Evolutionary conservation across 2,329 filamentous ascomycete genomes (phyloP).

Genomic region (Claviceps sorghi): DNA sequence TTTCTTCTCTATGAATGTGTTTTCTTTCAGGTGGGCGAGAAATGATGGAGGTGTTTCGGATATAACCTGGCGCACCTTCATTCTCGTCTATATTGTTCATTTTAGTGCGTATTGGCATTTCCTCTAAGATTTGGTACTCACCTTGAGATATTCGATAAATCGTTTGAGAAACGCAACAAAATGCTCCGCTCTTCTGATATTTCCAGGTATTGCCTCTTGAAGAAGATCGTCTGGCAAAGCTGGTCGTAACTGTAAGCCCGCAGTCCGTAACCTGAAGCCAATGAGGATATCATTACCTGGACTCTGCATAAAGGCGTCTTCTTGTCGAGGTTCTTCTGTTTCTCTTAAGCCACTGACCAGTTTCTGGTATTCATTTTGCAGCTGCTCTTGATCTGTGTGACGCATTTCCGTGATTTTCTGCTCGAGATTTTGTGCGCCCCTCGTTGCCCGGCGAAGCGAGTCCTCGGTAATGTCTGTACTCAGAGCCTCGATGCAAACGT

Average conservation of each 20-base stretch:
- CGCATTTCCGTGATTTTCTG: constrained; percentile 89
- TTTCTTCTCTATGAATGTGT: constrained; percentile 96
- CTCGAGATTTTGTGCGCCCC: constrained; percentile 83
- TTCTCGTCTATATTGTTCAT: constrained; percentile 50
- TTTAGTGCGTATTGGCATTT: neutral
- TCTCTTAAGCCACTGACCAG: constrained; percentile 82
- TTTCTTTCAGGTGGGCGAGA: constrained; percentile 78
- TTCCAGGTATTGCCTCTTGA: constrained; percentile 90
- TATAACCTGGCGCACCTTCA: constrained; percentile 96
- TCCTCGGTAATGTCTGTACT: constrained; percentile 97
- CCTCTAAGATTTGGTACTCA: constrained; percentile 11
- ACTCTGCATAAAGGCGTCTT: constrained; percentile 95
- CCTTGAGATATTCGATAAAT: constrained; percentile 93
- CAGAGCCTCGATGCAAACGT: constrained; percentile 93
- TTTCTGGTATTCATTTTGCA: constrained; percentile 91
- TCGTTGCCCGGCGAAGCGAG: constrained; percentile 75
- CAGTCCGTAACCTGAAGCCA: neutral
- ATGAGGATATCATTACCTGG: constrained; percentile 33
- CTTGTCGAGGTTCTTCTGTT: constrained; percentile 75
- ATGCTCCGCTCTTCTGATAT: constrained; percentile 89
- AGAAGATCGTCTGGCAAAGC: constrained; percentile 85
- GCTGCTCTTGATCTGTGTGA: constrained; percentile 81
- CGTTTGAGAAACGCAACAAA: constrained; percentile 89
- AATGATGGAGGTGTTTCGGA: constrained; percentile 95
- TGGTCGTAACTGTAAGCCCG: constrained; percentile 14